These are phyloP conservation scores for Adansonia grandidieri DNA, from an alignment of 441 rosid genomes.

Conservation along the genomic window DNA sequence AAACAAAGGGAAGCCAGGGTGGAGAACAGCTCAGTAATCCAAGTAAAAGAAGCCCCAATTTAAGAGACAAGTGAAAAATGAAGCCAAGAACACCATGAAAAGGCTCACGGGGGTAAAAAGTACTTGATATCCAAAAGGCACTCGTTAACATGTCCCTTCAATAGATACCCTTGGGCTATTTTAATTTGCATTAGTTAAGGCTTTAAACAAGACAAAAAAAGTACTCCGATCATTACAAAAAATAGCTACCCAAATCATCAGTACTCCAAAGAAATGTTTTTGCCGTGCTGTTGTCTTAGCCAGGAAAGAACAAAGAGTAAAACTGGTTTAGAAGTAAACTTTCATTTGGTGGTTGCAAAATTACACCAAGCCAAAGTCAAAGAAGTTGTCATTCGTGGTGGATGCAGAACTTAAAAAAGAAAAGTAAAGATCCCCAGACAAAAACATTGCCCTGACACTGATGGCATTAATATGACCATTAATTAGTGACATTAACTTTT, in stretches of 20 bases:
- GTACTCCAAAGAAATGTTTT: background rate
- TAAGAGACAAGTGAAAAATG: conserved; percentile 44
- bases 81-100: conserved; percentile 49
- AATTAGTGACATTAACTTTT: too few relatives aligned
- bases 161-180: background rate
- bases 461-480: too few relatives aligned
- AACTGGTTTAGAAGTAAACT: too few relatives aligned
- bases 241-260: background rate
- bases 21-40: conserved; percentile 38
- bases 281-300: background rate
- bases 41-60: conserved; percentile 50
- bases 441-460: too few relatives aligned
- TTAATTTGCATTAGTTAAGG: background rate
- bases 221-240: background rate
- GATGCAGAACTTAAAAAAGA: too few relatives aligned
- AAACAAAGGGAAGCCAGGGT: conserved; percentile 29
- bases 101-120: conserved; percentile 49
- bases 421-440: too few relatives aligned
- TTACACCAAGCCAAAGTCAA: too few relatives aligned
- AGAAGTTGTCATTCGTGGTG: too few relatives aligned
- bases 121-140: conserved; percentile 46
- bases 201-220: background rate
- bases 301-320: background rate
- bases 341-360: too few relatives aligned
- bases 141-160: background rate